Evolutionary conservation across 331 rosid species (phyloP).

Genomic region (Ulmus americana): DNA sequence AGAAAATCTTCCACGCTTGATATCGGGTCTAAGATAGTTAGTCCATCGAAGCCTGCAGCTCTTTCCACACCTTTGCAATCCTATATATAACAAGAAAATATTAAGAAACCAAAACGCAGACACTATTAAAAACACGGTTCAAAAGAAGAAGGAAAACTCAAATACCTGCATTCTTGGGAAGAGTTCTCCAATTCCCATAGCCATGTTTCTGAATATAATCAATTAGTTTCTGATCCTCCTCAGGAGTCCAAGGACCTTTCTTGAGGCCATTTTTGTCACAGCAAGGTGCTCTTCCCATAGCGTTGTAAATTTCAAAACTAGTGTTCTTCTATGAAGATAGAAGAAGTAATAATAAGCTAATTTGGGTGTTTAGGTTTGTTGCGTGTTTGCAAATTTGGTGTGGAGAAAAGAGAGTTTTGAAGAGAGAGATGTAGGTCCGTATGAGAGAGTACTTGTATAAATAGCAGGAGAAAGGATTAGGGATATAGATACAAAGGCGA

Average conservation of each 20-base stretch:
- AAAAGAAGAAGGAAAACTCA: not conserved
- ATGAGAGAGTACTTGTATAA: constrained; percentile 43
- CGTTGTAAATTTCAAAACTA: not conserved
- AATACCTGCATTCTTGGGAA: constrained; percentile 92
- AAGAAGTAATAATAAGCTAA: not conserved
- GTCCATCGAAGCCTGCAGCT: constrained; percentile 98
- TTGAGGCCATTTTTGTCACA: constrained; percentile 86
- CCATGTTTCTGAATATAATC: constrained; percentile 83
- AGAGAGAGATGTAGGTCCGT: constrained; percentile 37
- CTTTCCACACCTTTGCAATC: constrained; percentile 90
- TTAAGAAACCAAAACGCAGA: not conserved
- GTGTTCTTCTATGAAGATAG: not conserved
- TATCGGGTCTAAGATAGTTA: constrained; percentile 90
- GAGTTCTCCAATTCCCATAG: constrained; percentile 92
- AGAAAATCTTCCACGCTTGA: constrained; percentile 80
- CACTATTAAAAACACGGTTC: not conserved
- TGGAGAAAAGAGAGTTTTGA: not conserved
- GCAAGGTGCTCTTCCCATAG: constrained; percentile 92
- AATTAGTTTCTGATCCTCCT: constrained; percentile 73
- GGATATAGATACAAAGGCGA: not conserved
- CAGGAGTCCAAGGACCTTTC: constrained; percentile 95
- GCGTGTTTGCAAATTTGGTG: not conserved
- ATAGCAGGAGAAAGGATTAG: constrained; percentile 32
- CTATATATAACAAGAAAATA: constrained; percentile 16
- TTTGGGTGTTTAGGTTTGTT: not conserved